These are phyloP conservation scores for Aechmea fasciata DNA, from an alignment of 176 grass and related monocot species.

Conservation along the genomic window DNA sequence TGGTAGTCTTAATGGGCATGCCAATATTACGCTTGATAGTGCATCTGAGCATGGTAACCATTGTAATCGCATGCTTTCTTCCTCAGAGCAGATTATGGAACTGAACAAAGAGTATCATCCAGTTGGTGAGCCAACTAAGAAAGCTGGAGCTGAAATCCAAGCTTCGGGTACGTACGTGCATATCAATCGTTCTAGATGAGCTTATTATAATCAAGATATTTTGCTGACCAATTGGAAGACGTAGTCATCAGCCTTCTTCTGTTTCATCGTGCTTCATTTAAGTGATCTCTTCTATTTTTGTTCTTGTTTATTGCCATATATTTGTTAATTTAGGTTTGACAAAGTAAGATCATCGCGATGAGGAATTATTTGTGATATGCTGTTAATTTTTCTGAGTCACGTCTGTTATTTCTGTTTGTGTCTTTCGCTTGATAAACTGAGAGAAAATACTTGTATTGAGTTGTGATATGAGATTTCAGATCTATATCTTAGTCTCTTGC, in stretches of 20 bases:
- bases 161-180: slow-evolving; percentile 48
- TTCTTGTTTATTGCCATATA: neutral
- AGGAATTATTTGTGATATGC: too few species aligned
- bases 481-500: neutral
- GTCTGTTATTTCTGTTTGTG: too few species aligned
- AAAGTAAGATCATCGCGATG: too few species aligned
- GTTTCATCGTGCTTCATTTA: neutral
- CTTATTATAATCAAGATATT: neutral
- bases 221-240: neutral
- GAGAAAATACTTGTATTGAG: neutral
- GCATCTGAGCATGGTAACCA: slow-evolving; percentile 21
- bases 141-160: slow-evolving; percentile 88
- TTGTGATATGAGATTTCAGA: neutral
- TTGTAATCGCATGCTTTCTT: slow-evolving; percentile 32
- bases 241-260: neutral
- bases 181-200: neutral
- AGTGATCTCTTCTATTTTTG: neutral
- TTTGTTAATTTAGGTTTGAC: too few species aligned
- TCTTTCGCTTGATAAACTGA: neutral
- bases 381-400: too few species aligned
- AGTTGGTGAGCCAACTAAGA: slow-evolving; percentile 72
- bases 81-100: slow-evolving; percentile 50
- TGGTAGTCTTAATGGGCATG: slow-evolving; percentile 11
- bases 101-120: slow-evolving; percentile 52
- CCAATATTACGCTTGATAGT: slow-evolving; percentile 21